Base-by-base conservation (phyloP, 108 stramenopile species). In the Pseudonitzschia delicatissima region DNA sequence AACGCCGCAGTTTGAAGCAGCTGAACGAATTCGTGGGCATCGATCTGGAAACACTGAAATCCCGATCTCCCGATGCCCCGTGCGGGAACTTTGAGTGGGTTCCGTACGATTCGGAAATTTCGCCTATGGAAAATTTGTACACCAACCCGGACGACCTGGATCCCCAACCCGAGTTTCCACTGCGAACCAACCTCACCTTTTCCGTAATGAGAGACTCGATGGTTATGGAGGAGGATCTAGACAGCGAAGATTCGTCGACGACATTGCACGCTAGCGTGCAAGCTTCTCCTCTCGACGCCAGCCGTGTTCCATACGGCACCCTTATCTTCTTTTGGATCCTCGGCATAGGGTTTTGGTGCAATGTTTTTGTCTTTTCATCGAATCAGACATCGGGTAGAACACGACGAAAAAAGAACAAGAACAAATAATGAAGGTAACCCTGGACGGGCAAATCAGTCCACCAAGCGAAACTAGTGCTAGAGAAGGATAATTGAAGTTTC, bases 151-250 rank as follows among this genome's bases (percentile, higher is more conserved):
- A 84, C 69, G 81, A 93, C 68, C 59, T 93, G 49, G 88, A 93
- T 49, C 77, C 84, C 7, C 86, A 93, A 69, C 91, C 91, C 13
- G 85, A 86, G 36, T 93, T 81, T 69, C 81, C 87, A 1, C 36
- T 90, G 57, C 66, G 91, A 45, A 88, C 83, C 13, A 68, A 61
- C 18, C 60, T 27, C n/a, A 61, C 39, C 0, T 61, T 61, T 42
- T 15, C 50, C 50, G 1, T 18, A 51, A 51, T 51, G 20, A 9
- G 18, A 51, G 20, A 18, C 23, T 51, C 20, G n/a, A 18, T 18
- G 40, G 40, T 15, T 42, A 42, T n/a, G n/a, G n/a, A n/a, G n/a
- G 15, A 42, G 9, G 15, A 40, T 40, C 40, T 40, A 40, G 40
- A 40, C 0, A 40, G 40, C n/a, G n/a, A n/a, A n/a, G n/a, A n/a